Base-by-base conservation (phyloP, 768 basidiomycete species). In the Gloeophyllum trabeum region DNA sequence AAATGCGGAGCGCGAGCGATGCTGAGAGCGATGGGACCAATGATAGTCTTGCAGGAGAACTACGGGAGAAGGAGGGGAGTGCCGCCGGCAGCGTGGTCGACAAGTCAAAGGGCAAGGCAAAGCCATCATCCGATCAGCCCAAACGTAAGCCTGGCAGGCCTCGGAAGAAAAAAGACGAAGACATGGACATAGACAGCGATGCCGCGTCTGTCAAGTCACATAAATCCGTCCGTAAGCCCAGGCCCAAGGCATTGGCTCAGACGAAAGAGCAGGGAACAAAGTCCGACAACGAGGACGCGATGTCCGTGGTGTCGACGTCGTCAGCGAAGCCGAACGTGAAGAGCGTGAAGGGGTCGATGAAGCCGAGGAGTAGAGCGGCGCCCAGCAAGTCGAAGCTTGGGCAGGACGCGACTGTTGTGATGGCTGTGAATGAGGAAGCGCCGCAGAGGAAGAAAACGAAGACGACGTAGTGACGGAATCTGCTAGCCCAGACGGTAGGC, bases 41-140 rank as follows among this genome's bases (percentile, higher is more conserved):
- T 6, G 57, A 58, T 44, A 58, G 57, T 43, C n/a, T n/a, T n/a
- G n/a, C n/a, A n/a, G n/a, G n/a, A n/a, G n/a, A n/a, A n/a, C n/a
- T n/a, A n/a, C n/a, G n/a, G n/a, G 59, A 56, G 10, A 45, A 59
- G 38, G 61, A 57, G 26, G 57, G 60, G 46, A 60, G 61, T 42
- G 49, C 50, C 21, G 46, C 42, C 3, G 51, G 51, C 39, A 43
- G 45, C 19, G 42, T 44, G 10, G 46, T 32, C 10, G 28, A 44
- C 4, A 43, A 46, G 2, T 46, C 47, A 24, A 49, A 46, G 40
- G 28, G 30, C 1, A 51, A 49, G 35, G 44, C 10, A 32, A 32
- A 32, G n/a, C n/a, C n/a, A n/a, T n/a, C n/a, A n/a, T n/a, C n/a
- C n/a, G n/a, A n/a, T n/a, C n/a, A n/a, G n/a, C n/a, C n/a, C n/a